Conservation (phyloP, 345 rosid species). For the Angophora floribunda region DNA sequence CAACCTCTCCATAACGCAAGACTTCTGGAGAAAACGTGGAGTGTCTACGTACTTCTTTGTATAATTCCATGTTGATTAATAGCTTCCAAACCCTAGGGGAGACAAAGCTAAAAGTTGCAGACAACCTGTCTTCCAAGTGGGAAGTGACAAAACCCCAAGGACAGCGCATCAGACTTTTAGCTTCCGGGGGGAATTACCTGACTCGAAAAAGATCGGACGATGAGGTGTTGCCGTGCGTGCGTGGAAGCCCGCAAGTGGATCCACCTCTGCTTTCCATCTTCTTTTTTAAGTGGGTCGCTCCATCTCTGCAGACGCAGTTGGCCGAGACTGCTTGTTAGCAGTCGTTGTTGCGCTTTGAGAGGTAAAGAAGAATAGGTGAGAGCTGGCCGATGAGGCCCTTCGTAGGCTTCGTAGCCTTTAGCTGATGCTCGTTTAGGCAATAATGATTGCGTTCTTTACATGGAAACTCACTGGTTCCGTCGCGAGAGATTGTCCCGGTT, state of each 20-base stretch:
- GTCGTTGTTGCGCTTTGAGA: background rate
- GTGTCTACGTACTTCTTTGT: background rate
- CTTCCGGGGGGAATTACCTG: background rate
- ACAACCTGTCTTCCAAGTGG: background rate
- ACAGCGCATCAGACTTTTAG: background rate
- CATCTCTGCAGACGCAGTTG: background rate
- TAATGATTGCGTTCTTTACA: background rate
- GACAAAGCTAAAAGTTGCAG: background rate
- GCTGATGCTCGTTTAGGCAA: background rate
- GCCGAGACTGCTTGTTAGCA: background rate
- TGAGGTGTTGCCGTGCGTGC: background rate
- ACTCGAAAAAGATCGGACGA: background rate
- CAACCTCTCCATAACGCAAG: background rate
- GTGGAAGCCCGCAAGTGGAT: background rate
- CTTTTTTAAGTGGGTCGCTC: background rate
- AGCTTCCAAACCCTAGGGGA: background rate
- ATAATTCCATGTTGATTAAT: background rate
- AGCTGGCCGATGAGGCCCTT: background rate
- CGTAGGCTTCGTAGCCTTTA: background rate
- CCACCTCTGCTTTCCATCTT: background rate
- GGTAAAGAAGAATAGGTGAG: background rate
- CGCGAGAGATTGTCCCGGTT: background rate
- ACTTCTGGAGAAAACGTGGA: background rate
- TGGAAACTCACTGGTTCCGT: background rate
- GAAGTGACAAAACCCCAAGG: background rate